Percentiles rank a stretch among this genome's conserved stretches.
Conservation (phyloP, 2,329 filamentous ascomycete genomes). For the Fusarium ambrosium region DNA sequence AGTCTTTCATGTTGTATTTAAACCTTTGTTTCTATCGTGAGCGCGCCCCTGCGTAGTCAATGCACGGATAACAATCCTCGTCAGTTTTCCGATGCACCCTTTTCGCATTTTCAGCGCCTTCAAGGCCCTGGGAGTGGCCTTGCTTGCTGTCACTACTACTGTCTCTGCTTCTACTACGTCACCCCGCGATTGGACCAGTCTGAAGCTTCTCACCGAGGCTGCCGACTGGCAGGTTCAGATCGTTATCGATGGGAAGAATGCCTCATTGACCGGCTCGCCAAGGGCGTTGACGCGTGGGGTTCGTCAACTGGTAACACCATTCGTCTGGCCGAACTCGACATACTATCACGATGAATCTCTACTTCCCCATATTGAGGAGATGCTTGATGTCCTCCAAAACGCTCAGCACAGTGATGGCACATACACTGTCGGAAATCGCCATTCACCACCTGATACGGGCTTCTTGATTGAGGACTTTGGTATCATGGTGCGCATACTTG, state of each 20-base stretch:
- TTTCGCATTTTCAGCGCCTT: not conserved
- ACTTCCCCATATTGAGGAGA: not conserved
- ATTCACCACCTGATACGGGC: slow-evolving; percentile 1
- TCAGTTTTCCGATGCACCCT: not conserved
- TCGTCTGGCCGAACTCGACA: slow-evolving; percentile 4
- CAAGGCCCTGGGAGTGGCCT: not conserved
- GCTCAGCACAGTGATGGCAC: not conserved
- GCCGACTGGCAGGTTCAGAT: not conserved
- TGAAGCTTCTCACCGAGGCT: not conserved
- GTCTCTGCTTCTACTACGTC: not conserved
- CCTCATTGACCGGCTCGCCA: slow-evolving; percentile 1
- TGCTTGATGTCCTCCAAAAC: not conserved
- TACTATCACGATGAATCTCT: slow-evolving; percentile 1
- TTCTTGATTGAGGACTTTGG: slow-evolving; percentile 4
- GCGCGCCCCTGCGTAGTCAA: not conserved
- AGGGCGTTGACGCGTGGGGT: not conserved
- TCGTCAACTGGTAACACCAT: not conserved
- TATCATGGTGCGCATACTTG: slow-evolving; percentile 1
- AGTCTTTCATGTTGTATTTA: not conserved
- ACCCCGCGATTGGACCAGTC: not conserved
- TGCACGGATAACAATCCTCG: not conserved
- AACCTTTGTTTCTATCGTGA: not conserved
- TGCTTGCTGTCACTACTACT: not conserved
- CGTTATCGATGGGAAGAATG: not conserved
- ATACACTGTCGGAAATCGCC: not conserved